These are phyloP conservation scores for Stachybotrys elegans DNA, from an alignment of 2,329 filamentous ascomycete species.

Conservation along the genomic window DNA sequence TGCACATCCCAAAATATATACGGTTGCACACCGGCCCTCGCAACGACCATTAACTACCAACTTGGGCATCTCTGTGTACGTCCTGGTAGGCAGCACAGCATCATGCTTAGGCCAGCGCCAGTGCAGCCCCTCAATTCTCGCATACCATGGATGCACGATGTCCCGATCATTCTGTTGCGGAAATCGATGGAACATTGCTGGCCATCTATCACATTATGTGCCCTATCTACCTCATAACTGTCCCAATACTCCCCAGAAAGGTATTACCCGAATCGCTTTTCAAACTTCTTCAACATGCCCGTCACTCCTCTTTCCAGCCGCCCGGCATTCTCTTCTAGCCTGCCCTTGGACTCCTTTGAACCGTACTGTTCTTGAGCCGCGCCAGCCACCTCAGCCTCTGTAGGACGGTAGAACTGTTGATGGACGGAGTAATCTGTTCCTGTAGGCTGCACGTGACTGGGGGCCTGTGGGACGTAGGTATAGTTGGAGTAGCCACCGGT, in stretches of 20 bases:
- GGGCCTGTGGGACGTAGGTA: constrained; percentile 29
- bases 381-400: constrained; percentile 50
- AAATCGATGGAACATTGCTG: no score
- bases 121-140: no score
- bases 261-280: constrained; percentile 67
- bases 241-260: no score
- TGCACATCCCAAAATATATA: no score
- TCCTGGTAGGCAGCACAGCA: no score
- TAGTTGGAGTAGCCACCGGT: constrained; percentile 55
- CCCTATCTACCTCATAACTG: constrained; percentile 4
- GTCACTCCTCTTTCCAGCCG: constrained; percentile 65
- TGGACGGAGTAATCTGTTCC: constrained; percentile 54
- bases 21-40: no score
- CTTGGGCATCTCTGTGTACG: no score
- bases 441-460: constrained; percentile 15
- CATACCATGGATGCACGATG: no score
- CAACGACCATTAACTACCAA: no score
- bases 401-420: constrained; percentile 65
- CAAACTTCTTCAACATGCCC: constrained; percentile 71
- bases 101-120: no score
- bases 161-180: no score
- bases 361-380: constrained; percentile 30
- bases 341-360: constrained; percentile 42
- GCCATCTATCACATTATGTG: no score
- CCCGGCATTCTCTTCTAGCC: constrained; percentile 60